Evolutionary conservation across 495 filamentous ascomycete species (phyloP), one percentile per base, ranked within the genome.

Genomic region (Schizothecium vesticola): DNA sequence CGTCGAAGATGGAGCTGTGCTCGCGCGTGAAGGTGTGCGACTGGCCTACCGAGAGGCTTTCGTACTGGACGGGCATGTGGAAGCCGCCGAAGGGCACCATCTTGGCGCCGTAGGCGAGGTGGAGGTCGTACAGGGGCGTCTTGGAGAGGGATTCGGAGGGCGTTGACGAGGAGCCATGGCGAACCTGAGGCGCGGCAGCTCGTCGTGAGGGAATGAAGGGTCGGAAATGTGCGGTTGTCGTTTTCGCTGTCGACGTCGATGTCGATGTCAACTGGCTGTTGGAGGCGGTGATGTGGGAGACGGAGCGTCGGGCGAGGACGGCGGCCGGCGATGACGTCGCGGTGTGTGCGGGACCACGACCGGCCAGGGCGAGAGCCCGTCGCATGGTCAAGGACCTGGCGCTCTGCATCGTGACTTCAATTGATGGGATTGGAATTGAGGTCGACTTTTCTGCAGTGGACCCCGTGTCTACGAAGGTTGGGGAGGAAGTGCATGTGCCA

Each of bases 71-170:
- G 21, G 95, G 96, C 95, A 99, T 98, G 64, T 85, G 83, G 81
- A 88, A 98, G 69, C 93, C 94, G 65, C 90, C 94, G 76, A 97
- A 99, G n/a, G 92, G 92, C 65, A 98, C 94, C 89, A 99, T 96
- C 80, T 96, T 97, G 56, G 85, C 95, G 71, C 92, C 92, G 75
- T 91, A 80, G 33, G 81, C 79, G 63, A 92, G 70, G 77, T 99
- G 94, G 25, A 98, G 81, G 72, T 94, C 88, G 81, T 96, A 89
- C 56, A 99, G 86, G 29, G 90, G 87, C 2, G 95, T 99, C 75
- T 87, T 90, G 33, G 77, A 80, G 71, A 89, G 82, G 11, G 31
- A 12, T 11, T 33, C 31, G 22, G 78, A 67, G 7, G 68, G 57
- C 23, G 76, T 75, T 21, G 80, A 68, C 26, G 82, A 76, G 24